Percentiles rank a stretch among this genome's conserved stretches.
These are phyloP conservation scores for Dioscorea dumetorum DNA, from an alignment of 106 monocot genomes.

Conservation along the genomic window DNA sequence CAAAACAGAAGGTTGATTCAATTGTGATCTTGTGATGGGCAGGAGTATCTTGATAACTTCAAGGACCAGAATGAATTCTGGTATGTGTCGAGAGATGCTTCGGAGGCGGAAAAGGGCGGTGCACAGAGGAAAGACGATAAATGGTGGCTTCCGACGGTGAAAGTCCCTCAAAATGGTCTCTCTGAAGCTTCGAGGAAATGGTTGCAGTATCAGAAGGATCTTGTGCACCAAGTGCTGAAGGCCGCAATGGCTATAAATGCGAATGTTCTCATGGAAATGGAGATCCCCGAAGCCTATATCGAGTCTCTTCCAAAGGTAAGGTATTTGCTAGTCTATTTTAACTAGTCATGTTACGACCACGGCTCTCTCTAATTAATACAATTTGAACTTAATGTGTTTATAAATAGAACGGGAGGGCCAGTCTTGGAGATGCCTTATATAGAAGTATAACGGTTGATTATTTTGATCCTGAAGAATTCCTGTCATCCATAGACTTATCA, in stretches of 20 bases:
- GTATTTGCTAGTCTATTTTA: background rate
- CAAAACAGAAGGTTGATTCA: no score
- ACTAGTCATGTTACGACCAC: no score
- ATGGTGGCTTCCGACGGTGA: constrained; percentile 58
- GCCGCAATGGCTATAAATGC: constrained; percentile 64
- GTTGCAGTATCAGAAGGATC: constrained; percentile 39
- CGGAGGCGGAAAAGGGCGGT: constrained; percentile 35
- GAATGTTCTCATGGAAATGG: constrained; percentile 59
- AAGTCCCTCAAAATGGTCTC: constrained; percentile 41
- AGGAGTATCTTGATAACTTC: constrained; percentile 84
- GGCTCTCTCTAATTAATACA: no score
- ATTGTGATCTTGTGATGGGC: background rate
- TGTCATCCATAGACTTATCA: constrained; percentile 55
- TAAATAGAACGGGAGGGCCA: constrained; percentile 47
- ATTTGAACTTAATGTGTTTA: background rate
- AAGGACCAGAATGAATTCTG: constrained; percentile 76
- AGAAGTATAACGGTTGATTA: constrained; percentile 44
- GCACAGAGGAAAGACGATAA: constrained; percentile 40
- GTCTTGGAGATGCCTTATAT: constrained; percentile 60
- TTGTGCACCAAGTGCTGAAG: constrained; percentile 54
- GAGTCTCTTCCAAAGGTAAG: constrained; percentile 55
- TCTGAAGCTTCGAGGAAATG: constrained; percentile 37
- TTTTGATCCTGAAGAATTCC: constrained; percentile 62
- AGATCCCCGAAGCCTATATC: constrained; percentile 42
- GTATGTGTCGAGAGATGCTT: constrained; percentile 38